Percentiles rank a stretch among this genome's conserved stretches.
Conservation (phyloP, 768 basidiomycete genomes). For the Hysterangium stoloniferum region DNA sequence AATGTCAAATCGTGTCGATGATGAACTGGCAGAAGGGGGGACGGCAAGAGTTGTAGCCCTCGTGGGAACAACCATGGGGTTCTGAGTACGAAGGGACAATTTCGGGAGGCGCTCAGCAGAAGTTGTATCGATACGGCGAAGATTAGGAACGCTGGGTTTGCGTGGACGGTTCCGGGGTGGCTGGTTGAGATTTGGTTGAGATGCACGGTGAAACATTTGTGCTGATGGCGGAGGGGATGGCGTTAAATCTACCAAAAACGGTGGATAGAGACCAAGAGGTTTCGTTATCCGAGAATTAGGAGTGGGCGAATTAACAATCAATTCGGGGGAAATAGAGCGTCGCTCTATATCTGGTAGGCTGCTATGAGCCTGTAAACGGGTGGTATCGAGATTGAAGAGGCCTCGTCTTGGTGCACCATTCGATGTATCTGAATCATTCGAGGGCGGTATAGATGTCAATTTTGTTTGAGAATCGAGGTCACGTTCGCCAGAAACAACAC, state of each 20-base stretch:
- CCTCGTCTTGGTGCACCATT: conserved; percentile 6
- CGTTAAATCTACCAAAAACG: conserved; percentile 33
- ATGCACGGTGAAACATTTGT: conserved; percentile 33
- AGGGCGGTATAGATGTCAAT: conserved; percentile 44
- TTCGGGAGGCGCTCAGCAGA: conserved; percentile 50
- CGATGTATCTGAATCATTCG: conserved; percentile 43
- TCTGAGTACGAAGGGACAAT: conserved; percentile 48
- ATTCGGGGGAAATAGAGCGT: conserved; percentile 14
- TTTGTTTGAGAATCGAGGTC: conserved; percentile 12
- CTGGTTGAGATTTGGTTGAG: conserved; percentile 9
- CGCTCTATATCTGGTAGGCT: conserved; percentile 3
- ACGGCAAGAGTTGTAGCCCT: conserved; percentile 52
- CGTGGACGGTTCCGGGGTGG: conserved; percentile 40
- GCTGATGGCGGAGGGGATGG: conserved; percentile 66
- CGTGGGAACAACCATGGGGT: conserved; percentile 31
- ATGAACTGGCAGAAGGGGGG: conserved; percentile 32
- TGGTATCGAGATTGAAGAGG: conserved; percentile 6
- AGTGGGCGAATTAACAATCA: conserved; percentile 32
- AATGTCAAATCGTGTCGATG: conserved; percentile 30
- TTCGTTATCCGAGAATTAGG: conserved; percentile 41
- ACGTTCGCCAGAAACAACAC: conserved; percentile 38
- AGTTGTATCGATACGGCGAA: conserved; percentile 55
- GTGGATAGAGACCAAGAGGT: conserved; percentile 18
- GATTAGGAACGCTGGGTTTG: conserved; percentile 55
- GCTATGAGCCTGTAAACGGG: conserved; percentile 16